phyloP scores from a whole-genome alignment of 345 rosid genomes.

The Carallia pectinifolia region DNA sequence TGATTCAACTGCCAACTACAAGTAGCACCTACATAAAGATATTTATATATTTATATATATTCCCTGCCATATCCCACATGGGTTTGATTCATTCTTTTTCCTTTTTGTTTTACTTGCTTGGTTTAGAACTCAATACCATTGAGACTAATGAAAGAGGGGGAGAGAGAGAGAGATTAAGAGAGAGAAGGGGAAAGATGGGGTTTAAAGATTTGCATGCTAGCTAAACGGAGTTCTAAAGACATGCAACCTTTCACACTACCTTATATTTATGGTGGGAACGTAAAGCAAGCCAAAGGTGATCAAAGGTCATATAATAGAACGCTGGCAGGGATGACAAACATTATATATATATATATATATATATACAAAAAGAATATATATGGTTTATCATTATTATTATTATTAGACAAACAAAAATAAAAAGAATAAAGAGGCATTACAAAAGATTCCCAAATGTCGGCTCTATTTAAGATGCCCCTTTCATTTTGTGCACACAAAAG shows the following conservation, averaged over 20 bases:
- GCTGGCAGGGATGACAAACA: too few relatives aligned
- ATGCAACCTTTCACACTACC: background rate
- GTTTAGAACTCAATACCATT: background rate
- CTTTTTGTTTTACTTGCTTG: background rate
- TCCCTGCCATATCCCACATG: conserved; percentile 9
- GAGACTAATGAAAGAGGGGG: background rate
- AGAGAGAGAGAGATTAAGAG: background rate
- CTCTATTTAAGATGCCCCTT: background rate
- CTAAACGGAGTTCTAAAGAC: background rate
- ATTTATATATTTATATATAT: background rate
- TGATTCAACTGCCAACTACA: background rate
- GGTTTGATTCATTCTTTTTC: conserved; percentile 4
- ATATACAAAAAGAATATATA: too few relatives aligned
- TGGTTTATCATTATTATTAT: too few relatives aligned
- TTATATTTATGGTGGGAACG: too few relatives aligned
- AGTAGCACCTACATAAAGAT: conserved; percentile 2
- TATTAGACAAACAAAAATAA: background rate
- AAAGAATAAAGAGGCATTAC: background rate
- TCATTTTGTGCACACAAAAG: background rate
- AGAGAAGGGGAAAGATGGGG: too few relatives aligned
- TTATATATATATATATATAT: too few relatives aligned
- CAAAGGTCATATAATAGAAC: too few relatives aligned
- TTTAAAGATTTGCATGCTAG: background rate
- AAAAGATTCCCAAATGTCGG: conserved; percentile 14
- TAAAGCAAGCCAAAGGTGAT: too few relatives aligned